Conservation (phyloP, 2,329 filamentous ascomycete genomes). For the Epichloe hybrida region DNA sequence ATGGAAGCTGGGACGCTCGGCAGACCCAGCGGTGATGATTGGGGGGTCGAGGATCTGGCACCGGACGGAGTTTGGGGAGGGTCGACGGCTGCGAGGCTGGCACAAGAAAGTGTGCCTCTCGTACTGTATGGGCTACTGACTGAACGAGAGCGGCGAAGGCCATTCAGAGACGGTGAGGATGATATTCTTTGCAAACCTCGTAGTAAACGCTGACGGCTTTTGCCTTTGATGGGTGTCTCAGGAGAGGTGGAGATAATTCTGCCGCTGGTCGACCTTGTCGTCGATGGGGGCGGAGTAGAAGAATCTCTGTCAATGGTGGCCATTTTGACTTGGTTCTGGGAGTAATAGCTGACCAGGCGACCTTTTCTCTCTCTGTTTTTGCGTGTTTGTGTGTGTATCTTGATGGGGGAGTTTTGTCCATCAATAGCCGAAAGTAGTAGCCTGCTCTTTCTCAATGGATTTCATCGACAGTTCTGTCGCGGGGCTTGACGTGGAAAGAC, state of each 20-base stretch:
- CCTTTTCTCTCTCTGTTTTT: not conserved
- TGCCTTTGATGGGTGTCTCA: slow-evolving; percentile 37
- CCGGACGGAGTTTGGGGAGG: slow-evolving; percentile 16
- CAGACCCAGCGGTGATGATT: slow-evolving; percentile 27
- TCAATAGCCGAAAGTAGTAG: not conserved
- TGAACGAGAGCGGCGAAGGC: slow-evolving; percentile 49
- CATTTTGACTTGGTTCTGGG: not conserved
- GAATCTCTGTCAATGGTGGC: slow-evolving; percentile 6
- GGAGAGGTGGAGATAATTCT: slow-evolving; percentile 10
- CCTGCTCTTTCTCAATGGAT: not conserved
- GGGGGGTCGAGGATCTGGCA: slow-evolving; percentile 19
- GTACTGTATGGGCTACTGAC: slow-evolving; percentile 53
- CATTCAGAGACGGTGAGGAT: slow-evolving; percentile 60
- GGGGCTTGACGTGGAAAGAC: not conserved
- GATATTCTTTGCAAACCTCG: slow-evolving; percentile 68
- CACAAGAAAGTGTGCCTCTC: slow-evolving; percentile 38
- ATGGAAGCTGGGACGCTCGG: slow-evolving; percentile 23
- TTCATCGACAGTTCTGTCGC: not conserved
- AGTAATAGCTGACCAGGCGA: not conserved
- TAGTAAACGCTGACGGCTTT: slow-evolving; percentile 55
- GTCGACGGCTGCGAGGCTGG: slow-evolving; percentile 32
- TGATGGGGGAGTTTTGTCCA: not conserved
- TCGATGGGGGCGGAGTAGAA: slow-evolving; percentile 14
- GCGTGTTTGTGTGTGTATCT: not conserved
- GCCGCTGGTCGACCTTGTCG: slow-evolving; percentile 9